Base-by-base conservation (phyloP, 352 stramenopile species). In the Globisporangium lucens region DNA sequence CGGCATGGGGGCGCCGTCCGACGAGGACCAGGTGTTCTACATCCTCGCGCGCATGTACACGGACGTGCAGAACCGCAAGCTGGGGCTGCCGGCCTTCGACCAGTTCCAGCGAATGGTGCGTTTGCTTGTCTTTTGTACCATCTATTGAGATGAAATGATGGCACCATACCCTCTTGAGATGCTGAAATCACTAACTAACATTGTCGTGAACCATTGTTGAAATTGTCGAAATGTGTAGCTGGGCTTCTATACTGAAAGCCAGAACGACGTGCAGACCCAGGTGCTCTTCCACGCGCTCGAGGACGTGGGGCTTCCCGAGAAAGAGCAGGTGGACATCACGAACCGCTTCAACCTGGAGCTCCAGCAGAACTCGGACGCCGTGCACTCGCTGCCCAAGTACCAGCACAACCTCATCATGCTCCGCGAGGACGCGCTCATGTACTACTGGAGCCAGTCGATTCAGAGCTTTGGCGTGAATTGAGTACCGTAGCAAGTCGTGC, bases 401-500 rank as follows among this genome's bases (percentile, higher is more conserved):
- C 80, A 93, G 67, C 80, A 93, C 78, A 93, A 91, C 65, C 73
- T 95, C 66, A 80, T 92, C 53, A 85, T 92, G 76, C 69, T 95
- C 57, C 87, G 86, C 17, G 87, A 95, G 64, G 83, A 95, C 66
- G 87, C 87, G 24, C 75, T 95, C 63, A 93, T 95, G 87, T 93
- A 87, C 63, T 93, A 91, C 67, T 95, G 87, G 87, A 95, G 85
- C 71, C 85, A 93, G 75, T 93, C 82, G 56, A 73, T 93, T n/a
- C 67, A 72, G 61, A 65, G 52, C 46, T 68, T 72, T 33, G 61
- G 67, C 61, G 67, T 72, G 17, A 72, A 68, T 35, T 70, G 47
- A 59, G 3, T 27, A 1, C 9, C 9, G 30, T 33, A 43, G 36
- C 9, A 43, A 43, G 7, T 9, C 35, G 9, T 41, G 35, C 36